phyloP scores from a whole-genome alignment of 176 grass and related monocot genomes.

The Aegilops longissima region DNA sequence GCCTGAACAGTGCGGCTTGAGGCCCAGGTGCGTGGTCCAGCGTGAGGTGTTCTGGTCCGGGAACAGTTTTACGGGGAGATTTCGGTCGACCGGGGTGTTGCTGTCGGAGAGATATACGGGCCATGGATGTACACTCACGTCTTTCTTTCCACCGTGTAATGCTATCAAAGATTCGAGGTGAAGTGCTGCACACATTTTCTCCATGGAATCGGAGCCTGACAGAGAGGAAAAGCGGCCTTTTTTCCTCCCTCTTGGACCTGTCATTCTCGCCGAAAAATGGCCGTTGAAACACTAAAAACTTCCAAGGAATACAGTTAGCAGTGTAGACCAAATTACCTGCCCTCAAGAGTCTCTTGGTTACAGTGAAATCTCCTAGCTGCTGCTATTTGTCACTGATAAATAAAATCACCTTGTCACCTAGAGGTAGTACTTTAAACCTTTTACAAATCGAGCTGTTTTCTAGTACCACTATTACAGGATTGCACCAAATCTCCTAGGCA shows the following conservation, averaged over 20 bases:
- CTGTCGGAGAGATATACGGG: conserved; percentile 25
- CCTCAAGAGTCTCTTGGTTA: background rate
- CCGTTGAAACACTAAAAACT: conserved; percentile 15
- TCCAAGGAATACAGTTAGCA: conserved; percentile 10
- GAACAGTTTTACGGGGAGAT: background rate
- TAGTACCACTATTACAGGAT: background rate
- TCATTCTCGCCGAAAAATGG: conserved; percentile 31
- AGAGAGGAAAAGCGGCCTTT: conserved; percentile 16
- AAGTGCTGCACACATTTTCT: conserved; percentile 27
- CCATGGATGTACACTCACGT: background rate
- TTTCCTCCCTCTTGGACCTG: conserved; percentile 16
- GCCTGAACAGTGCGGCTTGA: conserved; percentile 7
- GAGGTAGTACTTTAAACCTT: background rate
- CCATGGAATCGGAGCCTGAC: conserved; percentile 20
- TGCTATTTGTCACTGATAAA: background rate
- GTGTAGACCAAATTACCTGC: background rate
- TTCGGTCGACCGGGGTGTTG: conserved; percentile 20
- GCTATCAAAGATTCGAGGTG: conserved; percentile 22
- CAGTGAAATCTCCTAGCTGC: too few species aligned
- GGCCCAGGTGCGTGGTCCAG: background rate
- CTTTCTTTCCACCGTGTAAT: background rate
- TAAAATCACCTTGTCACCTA: background rate
- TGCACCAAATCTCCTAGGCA: background rate
- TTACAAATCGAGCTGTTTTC: background rate
- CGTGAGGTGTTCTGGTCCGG: background rate